Percentiles rank a stretch among this genome's conserved stretches.
phyloP scores from a whole-genome alignment of 768 basidiomycete species.

The Gloeostereum incarnatum region DNA sequence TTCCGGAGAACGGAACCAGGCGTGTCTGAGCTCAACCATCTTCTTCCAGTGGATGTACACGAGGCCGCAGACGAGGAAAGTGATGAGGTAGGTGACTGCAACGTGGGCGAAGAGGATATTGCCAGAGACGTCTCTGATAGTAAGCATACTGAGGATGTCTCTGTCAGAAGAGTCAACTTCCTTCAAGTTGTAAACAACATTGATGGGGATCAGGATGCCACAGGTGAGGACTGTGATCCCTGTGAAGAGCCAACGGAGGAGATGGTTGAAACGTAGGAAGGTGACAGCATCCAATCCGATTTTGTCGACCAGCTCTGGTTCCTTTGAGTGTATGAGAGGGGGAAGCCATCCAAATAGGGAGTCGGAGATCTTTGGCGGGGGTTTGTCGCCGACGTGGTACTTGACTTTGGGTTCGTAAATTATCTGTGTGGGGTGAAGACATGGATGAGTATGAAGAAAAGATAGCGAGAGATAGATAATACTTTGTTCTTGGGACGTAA shows the following conservation, averaged over 20 bases:
- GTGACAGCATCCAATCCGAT: constrained; percentile 90
- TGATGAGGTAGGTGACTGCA: constrained; percentile 74
- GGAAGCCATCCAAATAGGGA: constrained; percentile 86
- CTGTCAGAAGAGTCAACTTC: constrained; percentile 41
- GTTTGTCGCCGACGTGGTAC: constrained; percentile 72
- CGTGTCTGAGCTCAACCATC: constrained; percentile 71
- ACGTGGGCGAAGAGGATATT: constrained; percentile 78
- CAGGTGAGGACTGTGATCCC: constrained; percentile 56
- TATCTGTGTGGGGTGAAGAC: constrained; percentile 32
- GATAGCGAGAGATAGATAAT: constrained; percentile 7
- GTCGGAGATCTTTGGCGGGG: constrained; percentile 74
- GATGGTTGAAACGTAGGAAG: constrained; percentile 85
- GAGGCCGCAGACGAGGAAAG: constrained; percentile 58
- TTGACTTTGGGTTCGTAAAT: constrained; percentile 94
- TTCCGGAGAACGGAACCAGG: constrained; percentile 87
- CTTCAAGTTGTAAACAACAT: constrained; percentile 74
- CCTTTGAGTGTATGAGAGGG: constrained; percentile 74
- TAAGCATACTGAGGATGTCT: constrained; percentile 70
- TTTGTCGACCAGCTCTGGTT: constrained; percentile 83
- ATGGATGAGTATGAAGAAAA: background rate
- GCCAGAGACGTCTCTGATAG: constrained; percentile 75
- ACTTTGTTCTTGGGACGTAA: constrained; percentile 89
- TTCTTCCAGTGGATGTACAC: constrained; percentile 68
- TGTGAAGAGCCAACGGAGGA: constrained; percentile 70
- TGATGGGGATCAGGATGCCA: constrained; percentile 76